Percentiles rank a stretch among this genome's conserved stretches.
Conservation (phyloP, 2,329 filamentous ascomycete species). For the Exophiala calicioides region DNA sequence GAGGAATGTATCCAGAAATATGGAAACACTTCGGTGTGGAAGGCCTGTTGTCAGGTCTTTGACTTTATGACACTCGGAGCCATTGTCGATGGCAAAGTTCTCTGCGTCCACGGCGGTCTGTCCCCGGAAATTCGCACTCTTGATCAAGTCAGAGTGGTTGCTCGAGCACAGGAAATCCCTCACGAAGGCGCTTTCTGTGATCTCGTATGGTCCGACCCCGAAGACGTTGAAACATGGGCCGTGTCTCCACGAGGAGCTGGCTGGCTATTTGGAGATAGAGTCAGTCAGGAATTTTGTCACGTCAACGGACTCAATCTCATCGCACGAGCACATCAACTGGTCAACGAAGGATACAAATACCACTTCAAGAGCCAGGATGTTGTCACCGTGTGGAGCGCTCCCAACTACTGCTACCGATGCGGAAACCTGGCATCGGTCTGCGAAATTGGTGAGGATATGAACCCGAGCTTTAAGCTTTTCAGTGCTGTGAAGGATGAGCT, state of each 20-base stretch:
- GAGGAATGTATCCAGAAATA: conserved; percentile 77
- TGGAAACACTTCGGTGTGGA: conserved; percentile 76
- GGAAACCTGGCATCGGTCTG: conserved; percentile 79
- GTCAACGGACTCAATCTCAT: conserved; percentile 73
- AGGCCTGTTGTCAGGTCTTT: conserved; percentile 76
- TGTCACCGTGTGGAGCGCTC: conserved; percentile 82
- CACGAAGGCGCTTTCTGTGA: conserved; percentile 78
- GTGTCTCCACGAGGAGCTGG: conserved; percentile 68
- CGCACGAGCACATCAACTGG: conserved; percentile 71
- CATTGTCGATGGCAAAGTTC: conserved; percentile 71
- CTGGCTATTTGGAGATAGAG: conserved; percentile 70
- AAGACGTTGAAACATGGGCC: conserved; percentile 70
- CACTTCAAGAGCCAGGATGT: conserved; percentile 95
- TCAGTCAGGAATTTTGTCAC: conserved; percentile 74
- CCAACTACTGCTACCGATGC: conserved; percentile 93
- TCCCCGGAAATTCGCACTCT: conserved; percentile 73
- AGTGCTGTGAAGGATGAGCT: conserved; percentile 50
- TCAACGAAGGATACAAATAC: conserved; percentile 82
- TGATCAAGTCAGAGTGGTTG: conserved; percentile 73
- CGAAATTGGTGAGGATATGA: conserved; percentile 80
- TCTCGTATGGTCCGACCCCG: conserved; percentile 74
- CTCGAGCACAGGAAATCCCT: conserved; percentile 72
- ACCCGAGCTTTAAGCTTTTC: conserved; percentile 75
- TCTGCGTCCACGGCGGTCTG: conserved; percentile 71
- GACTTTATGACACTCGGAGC: conserved; percentile 74